A percentile compares a stretch with the other conserved stretches of the same genome.
phyloP scores from a whole-genome alignment of 2,329 filamentous ascomycete genomes.

The Calonectria ilicicola region DNA sequence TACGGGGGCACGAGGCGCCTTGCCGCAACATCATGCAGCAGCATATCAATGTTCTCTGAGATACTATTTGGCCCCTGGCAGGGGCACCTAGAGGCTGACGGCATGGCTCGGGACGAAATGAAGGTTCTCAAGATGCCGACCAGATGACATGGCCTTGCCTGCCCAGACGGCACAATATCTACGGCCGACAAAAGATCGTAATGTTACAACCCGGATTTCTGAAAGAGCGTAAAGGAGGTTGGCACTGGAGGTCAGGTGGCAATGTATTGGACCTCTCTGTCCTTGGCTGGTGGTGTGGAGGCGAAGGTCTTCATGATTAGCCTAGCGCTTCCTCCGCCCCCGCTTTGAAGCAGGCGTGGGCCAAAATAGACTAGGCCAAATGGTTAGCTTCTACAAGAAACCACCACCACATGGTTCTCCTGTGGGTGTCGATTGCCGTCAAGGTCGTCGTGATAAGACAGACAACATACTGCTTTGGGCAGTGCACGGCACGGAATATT shows the following conservation, averaged over 20 bases:
- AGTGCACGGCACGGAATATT: slow-evolving; percentile 15
- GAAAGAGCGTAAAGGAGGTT: slow-evolving; percentile 36
- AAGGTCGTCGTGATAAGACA: slow-evolving; percentile 35
- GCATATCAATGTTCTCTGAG: slow-evolving; percentile 10
- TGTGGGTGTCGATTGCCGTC: background rate
- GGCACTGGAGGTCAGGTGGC: slow-evolving; percentile 43
- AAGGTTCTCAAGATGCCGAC: slow-evolving; percentile 20
- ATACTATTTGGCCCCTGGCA: slow-evolving; percentile 20
- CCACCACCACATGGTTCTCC: slow-evolving; percentile 32
- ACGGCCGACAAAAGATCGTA: slow-evolving; percentile 22
- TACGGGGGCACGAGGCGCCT: slow-evolving; percentile 13
- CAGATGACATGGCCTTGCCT: slow-evolving; percentile 9
- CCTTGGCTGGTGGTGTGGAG: slow-evolving; percentile 35
- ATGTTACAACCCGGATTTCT: slow-evolving; percentile 23
- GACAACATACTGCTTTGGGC: slow-evolving; percentile 24
- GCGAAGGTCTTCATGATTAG: slow-evolving; percentile 35
- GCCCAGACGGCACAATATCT: slow-evolving; percentile 1
- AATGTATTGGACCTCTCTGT: slow-evolving; percentile 32
- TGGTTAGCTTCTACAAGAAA: slow-evolving; percentile 20
- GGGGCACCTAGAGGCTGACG: slow-evolving; percentile 17
- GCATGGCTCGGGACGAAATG: slow-evolving; percentile 28
- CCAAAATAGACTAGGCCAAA: slow-evolving; percentile 35
- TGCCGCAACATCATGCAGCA: slow-evolving; percentile 30
- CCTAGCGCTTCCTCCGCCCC: slow-evolving; percentile 23
- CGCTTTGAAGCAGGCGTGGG: slow-evolving; percentile 35